Percentiles rank a stretch among this genome's conserved stretches.
phyloP scores from a whole-genome alignment of 768 basidiomycete genomes.

The Glaciozyma martinii region DNA sequence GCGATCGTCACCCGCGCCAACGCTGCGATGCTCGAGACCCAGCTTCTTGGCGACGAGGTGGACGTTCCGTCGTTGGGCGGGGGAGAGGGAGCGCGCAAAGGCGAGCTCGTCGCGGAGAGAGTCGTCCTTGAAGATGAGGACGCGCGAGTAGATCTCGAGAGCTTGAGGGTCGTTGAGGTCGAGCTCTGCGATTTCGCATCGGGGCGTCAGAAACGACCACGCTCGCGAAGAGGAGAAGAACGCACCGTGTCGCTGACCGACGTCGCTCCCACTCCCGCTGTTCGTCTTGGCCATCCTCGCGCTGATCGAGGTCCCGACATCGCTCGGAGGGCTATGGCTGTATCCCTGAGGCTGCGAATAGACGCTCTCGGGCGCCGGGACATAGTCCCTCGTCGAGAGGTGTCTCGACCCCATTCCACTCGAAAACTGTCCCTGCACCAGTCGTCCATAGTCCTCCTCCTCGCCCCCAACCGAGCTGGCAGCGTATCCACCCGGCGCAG shows the following conservation, averaged over 20 bases:
- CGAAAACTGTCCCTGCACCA: slow-evolving; percentile 4
- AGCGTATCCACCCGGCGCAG: slow-evolving; percentile 6
- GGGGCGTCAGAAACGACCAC: background rate
- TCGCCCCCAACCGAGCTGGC: background rate
- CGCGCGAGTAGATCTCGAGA: slow-evolving; percentile 92
- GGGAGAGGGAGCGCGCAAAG: slow-evolving; percentile 75
- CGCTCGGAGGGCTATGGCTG: slow-evolving; percentile 3
- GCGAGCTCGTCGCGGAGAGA: slow-evolving; percentile 94
- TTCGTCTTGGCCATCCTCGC: slow-evolving; percentile 3
- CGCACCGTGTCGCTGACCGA: slow-evolving; percentile 29
- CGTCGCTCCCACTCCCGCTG: slow-evolving; percentile 57
- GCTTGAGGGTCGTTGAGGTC: slow-evolving; percentile 94
- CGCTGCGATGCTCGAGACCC: slow-evolving; percentile 85
- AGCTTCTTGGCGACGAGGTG: slow-evolving; percentile 95
- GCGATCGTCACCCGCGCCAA: slow-evolving; percentile 84
- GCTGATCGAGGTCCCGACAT: slow-evolving; percentile 17
- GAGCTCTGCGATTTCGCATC: slow-evolving; percentile 49
- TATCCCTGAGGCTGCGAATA: background rate
- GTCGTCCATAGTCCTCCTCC: slow-evolving; percentile 11
- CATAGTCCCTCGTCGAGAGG: background rate
- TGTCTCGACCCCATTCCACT: background rate
- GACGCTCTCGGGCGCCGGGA: background rate
- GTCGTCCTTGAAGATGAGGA: slow-evolving; percentile 95
- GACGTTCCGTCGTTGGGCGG: slow-evolving; percentile 82
- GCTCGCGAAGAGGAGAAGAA: background rate